Evolutionary conservation across 2,329 filamentous ascomycete genomes (phyloP).

Genomic region (Raffaelea deltoideospora): DNA sequence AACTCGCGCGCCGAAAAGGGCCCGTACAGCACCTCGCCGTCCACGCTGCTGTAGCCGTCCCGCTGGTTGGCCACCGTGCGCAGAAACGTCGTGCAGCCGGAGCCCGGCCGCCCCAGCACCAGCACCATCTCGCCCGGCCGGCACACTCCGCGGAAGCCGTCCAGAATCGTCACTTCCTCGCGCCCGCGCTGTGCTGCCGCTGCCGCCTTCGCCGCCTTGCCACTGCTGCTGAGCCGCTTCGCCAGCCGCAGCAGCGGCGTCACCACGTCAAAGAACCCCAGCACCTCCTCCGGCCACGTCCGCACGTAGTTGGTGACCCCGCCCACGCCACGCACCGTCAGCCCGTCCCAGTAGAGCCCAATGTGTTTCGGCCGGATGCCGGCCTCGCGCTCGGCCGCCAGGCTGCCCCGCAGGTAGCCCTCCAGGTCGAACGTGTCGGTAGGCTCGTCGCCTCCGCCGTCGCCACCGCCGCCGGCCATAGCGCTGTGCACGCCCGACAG

Average conservation of each 20-base stretch:
- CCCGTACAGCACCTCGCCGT: constrained; percentile 63
- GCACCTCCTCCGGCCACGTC: constrained; percentile 65
- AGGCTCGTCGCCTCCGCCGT: constrained; percentile 32
- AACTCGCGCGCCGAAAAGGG: constrained; percentile 59
- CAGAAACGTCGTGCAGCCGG: constrained; percentile 55
- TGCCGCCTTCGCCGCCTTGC: background rate
- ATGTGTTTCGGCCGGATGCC: constrained; percentile 72
- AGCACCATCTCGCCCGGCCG: constrained; percentile 81
- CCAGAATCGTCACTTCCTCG: constrained; percentile 63
- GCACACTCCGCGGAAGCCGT: constrained; percentile 54
- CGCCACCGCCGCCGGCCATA: constrained; percentile 17
- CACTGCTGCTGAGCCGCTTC: too few species aligned
- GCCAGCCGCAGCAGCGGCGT: constrained; percentile 48
- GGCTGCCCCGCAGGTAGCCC: constrained; percentile 52
- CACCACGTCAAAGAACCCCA: constrained; percentile 62
- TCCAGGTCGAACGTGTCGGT: constrained; percentile 79
- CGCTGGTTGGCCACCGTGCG: constrained; percentile 54
- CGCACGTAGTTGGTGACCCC: constrained; percentile 56
- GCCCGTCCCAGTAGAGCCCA: constrained; percentile 61
- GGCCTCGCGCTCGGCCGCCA: constrained; percentile 55
- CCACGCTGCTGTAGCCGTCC: constrained; percentile 35
- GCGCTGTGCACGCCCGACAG: too few species aligned
- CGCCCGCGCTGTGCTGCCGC: too few species aligned
- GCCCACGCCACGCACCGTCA: constrained; percentile 63
- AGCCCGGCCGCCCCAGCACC: constrained; percentile 64